phyloP scores from a whole-genome alignment of 2,329 filamentous ascomycete genomes.

The Epichloe coenophiala region DNA sequence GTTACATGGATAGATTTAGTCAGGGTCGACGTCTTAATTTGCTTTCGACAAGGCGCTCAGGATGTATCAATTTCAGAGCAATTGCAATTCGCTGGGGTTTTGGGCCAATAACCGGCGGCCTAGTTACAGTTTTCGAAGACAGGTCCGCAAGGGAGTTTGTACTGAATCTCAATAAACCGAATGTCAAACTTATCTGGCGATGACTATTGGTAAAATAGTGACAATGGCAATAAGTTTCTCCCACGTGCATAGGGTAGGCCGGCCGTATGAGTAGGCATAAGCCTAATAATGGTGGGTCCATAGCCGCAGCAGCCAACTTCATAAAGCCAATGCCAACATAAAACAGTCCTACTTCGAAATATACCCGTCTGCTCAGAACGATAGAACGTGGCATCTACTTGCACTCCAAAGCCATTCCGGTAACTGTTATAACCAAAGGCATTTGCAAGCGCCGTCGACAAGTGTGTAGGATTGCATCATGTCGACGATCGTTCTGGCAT shows the following conservation, averaged over 20 bases:
- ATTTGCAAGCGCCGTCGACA: not conserved
- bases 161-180: not conserved
- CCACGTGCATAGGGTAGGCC: no score
- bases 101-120: not conserved
- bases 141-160: not conserved
- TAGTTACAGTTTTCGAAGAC: not conserved
- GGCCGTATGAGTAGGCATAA: no score
- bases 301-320: no score
- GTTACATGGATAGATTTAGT: not conserved
- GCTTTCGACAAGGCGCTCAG: not conserved
- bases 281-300: no score
- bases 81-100: not conserved
- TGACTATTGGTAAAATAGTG: no score
- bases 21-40: not conserved
- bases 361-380: no score
- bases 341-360: no score
- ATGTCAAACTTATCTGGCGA: no score
- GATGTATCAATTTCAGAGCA: not conserved
- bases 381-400: no score
- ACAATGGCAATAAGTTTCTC: no score
- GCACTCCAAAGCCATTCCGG: no score
- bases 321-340: no score
- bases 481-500: not conserved
- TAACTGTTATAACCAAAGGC: not conserved
- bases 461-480: not conserved